These are phyloP conservation scores for Jatropha curcas DNA, from an alignment of 345 rosid species.

Conservation along the genomic window DNA sequence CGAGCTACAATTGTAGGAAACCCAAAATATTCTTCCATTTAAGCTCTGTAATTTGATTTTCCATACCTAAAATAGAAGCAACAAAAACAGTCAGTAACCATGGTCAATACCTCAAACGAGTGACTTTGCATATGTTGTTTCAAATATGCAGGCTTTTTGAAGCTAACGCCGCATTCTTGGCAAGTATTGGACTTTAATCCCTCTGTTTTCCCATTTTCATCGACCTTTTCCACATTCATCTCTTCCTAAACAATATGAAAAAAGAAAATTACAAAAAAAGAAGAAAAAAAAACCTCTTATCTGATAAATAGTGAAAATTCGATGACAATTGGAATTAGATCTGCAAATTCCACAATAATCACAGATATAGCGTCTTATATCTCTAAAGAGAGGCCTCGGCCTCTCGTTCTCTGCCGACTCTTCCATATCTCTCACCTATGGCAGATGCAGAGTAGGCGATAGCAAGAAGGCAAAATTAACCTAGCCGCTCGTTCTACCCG, in stretches of 20 bases:
- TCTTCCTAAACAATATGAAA: conserved; percentile 10
- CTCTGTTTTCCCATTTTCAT: conserved; percentile 26
- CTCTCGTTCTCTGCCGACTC: neutral
- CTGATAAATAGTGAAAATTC: too few relatives aligned
- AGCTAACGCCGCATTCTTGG: conserved; percentile 62
- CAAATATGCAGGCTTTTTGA: conserved; percentile 81
- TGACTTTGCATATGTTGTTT: conserved; percentile 85
- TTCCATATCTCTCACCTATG: neutral
- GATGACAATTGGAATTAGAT: conserved; percentile 40
- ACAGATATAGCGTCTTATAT: conserved; percentile 70
- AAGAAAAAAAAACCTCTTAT: neutral
- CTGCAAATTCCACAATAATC: conserved; percentile 81
- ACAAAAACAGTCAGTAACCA: neutral
- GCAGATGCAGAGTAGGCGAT: too few relatives aligned
- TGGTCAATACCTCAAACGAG: conserved; percentile 59
- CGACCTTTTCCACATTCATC: conserved; percentile 23
- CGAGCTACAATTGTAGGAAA: too few relatives aligned
- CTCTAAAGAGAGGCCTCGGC: conserved; percentile 34
- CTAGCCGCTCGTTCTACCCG: neutral
- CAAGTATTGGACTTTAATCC: conserved; percentile 41
- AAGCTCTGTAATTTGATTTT: too few relatives aligned
- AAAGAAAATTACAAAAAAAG: neutral
- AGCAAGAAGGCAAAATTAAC: too few relatives aligned
- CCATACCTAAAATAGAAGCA: too few relatives aligned
- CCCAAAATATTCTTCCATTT: too few relatives aligned